These are phyloP conservation scores for Cryptosporidium parvum DNA, from an alignment of 169 alveolate species.

Conservation along the genomic window DNA sequence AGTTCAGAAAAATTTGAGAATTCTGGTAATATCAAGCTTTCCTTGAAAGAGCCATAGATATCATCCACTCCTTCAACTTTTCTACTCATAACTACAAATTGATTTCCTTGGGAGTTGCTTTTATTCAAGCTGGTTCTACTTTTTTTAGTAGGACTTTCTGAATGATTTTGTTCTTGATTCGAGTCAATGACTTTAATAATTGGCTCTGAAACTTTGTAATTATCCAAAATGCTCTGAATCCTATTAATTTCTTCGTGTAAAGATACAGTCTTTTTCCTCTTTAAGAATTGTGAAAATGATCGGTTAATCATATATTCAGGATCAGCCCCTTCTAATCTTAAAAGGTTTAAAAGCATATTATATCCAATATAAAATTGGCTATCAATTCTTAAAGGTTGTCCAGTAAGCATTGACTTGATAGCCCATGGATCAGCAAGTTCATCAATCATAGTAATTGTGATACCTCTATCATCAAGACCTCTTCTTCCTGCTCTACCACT, in stretches of 20 bases:
- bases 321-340: constrained; percentile 92
- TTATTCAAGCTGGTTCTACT: background rate
- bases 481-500: constrained; percentile 98
- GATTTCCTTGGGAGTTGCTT: background rate
- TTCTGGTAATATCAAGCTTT: constrained; percentile 22
- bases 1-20: constrained; percentile 18
- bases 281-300: constrained; percentile 95
- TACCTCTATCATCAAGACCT: constrained; percentile 97
- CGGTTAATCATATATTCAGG: constrained; percentile 96
- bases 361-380: constrained; percentile 94
- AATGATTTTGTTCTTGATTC: background rate
- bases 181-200: background rate
- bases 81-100: constrained; percentile 20
- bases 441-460: constrained; percentile 95
- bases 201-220: constrained; percentile 20
- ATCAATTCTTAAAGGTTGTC: constrained; percentile 86
- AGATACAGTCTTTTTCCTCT: constrained; percentile 88
- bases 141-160: background rate
- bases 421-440: constrained; percentile 88
- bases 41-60: constrained; percentile 34
- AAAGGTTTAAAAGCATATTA: constrained; percentile 96
- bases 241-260: constrained; percentile 83
- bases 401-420: constrained; percentile 63
- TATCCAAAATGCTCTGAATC: constrained; percentile 76
- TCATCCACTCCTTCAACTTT: constrained; percentile 69